Conservation (phyloP, 1,139 yeast species). For the Geotrichum candidum region DNA sequence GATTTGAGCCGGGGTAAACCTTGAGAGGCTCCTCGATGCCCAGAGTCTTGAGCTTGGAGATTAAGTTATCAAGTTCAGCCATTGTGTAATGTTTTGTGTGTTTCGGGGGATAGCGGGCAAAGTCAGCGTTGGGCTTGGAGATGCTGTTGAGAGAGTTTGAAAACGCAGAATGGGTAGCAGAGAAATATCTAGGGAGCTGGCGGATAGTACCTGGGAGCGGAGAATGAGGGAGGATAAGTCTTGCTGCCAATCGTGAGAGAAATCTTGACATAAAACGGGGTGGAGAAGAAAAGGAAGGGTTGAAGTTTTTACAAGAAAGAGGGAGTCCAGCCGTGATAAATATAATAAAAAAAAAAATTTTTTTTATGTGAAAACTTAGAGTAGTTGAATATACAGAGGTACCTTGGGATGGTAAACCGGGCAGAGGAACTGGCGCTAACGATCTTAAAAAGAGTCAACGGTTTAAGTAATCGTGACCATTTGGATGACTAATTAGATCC, state of each 20-base stretch:
- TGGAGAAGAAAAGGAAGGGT: neutral
- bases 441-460: neutral
- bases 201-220: neutral
- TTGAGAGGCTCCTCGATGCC: constrained; percentile 29
- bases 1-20: constrained; percentile 49
- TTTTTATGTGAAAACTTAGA: neutral
- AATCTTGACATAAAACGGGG: neutral
- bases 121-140: neutral
- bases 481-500: neutral
- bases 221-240: neutral
- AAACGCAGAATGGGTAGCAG: neutral
- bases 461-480: neutral
- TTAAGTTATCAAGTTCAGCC: constrained; percentile 29
- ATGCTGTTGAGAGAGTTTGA: neutral
- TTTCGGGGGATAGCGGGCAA: neutral
- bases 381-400: neutral
- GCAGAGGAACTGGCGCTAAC: neutral
- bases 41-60: constrained; percentile 28
- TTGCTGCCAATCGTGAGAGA: neutral
- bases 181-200: neutral
- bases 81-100: constrained; percentile 19
- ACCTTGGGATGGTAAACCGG: neutral
- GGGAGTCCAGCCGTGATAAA: neutral
- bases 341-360: neutral
- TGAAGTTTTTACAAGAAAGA: neutral